Conservation (phyloP, 345 rosid genomes). For the Euclidium syriacum region DNA sequence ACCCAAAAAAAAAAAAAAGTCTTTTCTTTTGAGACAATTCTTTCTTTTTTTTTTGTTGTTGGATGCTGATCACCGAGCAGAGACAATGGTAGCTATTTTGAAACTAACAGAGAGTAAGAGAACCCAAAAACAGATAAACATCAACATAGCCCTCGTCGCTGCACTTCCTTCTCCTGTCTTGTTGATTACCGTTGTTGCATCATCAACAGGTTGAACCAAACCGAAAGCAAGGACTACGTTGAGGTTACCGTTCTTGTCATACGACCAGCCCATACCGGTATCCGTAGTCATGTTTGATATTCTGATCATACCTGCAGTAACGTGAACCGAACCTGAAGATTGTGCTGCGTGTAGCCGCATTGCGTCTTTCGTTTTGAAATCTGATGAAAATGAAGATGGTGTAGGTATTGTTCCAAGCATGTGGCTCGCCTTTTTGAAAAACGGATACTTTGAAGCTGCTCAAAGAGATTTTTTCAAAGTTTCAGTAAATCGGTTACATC, state of each 20-base stretch:
- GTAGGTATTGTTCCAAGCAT: constrained; percentile 71
- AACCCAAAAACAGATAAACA: constrained; percentile 62
- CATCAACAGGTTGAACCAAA: constrained; percentile 35
- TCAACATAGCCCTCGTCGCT: constrained; percentile 43
- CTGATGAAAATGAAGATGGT: constrained; percentile 74
- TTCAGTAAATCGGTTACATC: background rate
- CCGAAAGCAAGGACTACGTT: constrained; percentile 55
- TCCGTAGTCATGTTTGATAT: constrained; percentile 42
- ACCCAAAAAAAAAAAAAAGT: constrained; percentile 16
- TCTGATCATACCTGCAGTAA: constrained; percentile 91
- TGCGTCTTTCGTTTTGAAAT: constrained; percentile 70
- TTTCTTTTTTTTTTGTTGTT: too few species aligned
- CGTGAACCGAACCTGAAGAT: constrained; percentile 73
- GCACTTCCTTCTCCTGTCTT: constrained; percentile 38
- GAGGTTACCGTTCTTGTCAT: constrained; percentile 63
- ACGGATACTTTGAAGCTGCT: constrained; percentile 67
- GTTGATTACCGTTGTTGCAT: constrained; percentile 8
- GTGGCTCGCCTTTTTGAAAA: constrained; percentile 69
- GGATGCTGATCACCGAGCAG: constrained; percentile 45
- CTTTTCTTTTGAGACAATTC: background rate
- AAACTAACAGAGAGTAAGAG: constrained; percentile 55
- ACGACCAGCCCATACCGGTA: constrained; percentile 53
- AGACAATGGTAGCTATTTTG: constrained; percentile 52
- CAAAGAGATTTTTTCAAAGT: background rate
- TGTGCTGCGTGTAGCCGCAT: constrained; percentile 56